Conservation (phyloP, 805 yeast genomes). For the Yarrowia porcina region DNA sequence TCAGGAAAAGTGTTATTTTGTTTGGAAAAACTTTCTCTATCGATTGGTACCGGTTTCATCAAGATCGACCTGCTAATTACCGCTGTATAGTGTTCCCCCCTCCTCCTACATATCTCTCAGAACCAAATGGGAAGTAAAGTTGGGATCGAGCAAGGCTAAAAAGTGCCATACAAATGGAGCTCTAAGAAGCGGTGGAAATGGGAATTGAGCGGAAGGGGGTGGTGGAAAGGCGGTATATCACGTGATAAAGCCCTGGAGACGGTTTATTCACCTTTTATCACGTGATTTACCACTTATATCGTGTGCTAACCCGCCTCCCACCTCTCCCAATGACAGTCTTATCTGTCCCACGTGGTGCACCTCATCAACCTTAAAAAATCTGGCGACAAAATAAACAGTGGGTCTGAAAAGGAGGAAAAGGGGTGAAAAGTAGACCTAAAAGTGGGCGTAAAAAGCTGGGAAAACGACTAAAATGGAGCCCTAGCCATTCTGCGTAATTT, state of each 20-base stretch:
- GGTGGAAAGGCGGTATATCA: neutral
- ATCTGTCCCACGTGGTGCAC: constrained; percentile 23
- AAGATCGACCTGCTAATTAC: neutral
- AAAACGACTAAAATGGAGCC: neutral
- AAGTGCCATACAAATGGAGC: neutral
- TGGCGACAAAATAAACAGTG: constrained; percentile 3
- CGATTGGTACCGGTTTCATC: neutral
- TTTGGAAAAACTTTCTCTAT: neutral
- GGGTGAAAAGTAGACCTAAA: neutral
- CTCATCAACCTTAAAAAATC: constrained; percentile 11
- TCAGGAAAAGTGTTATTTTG: neutral
- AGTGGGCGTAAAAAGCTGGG: neutral
- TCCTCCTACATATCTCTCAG: neutral
- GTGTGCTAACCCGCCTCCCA: neutral
- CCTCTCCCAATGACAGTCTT: constrained; percentile 14
- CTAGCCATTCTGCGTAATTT: no score
- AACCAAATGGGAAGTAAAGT: neutral
- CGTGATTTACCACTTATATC: no score
- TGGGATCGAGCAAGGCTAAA: neutral
- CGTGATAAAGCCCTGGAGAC: no score
- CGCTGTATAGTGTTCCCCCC: neutral
- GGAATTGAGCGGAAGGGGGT: neutral
- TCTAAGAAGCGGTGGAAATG: neutral
- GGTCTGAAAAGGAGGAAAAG: neutral
- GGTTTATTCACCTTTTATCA: no score